phyloP scores from a whole-genome alignment of 345 rosid species.

The Balakata baccata region DNA sequence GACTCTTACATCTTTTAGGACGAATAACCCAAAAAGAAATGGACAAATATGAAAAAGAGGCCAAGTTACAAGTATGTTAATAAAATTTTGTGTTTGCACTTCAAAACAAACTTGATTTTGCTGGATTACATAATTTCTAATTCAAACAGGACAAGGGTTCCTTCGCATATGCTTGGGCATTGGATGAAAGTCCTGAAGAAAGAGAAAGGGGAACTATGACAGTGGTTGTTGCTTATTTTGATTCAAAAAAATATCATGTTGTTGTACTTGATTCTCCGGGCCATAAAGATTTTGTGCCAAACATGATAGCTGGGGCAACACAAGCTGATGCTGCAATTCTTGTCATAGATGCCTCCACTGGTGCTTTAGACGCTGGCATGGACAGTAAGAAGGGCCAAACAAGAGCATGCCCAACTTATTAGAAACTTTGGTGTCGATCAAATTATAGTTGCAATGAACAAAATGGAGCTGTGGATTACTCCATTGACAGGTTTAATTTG shows the following conservation, averaged over 20 bases:
- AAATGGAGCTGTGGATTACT: slow-evolving; percentile 80
- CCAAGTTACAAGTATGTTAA: slow-evolving; percentile 66
- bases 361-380: slow-evolving; percentile 91
- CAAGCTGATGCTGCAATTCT: slow-evolving; percentile 95
- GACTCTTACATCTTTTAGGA: slow-evolving; percentile 85
- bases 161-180: slow-evolving; percentile 96
- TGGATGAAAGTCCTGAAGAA: slow-evolving; percentile 98
- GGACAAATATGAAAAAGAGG: slow-evolving; percentile 93
- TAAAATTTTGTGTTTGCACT: slow-evolving; percentile 5
- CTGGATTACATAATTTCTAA: slow-evolving; percentile 24
- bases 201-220: slow-evolving; percentile 99
- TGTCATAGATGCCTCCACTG: slow-evolving; percentile 82
- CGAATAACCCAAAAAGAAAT: slow-evolving; percentile 84
- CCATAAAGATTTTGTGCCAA: slow-evolving; percentile 96
- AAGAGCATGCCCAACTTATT: slow-evolving; percentile 79
- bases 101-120: slow-evolving; percentile 9
- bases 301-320: slow-evolving; percentile 96
- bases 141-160: slow-evolving; percentile 85
- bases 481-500: slow-evolving; percentile 77
- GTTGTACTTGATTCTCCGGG: slow-evolving; percentile 97
- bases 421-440: slow-evolving; percentile 96
- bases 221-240: slow-evolving; percentile 95
- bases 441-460: slow-evolving; percentile 83
- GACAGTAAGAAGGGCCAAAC: slow-evolving; percentile 75
- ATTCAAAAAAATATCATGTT: slow-evolving; percentile 78